Evolutionary conservation across 2,329 filamentous ascomycete genomes (phyloP).

Genomic region (Monilinia fructigena): DNA sequence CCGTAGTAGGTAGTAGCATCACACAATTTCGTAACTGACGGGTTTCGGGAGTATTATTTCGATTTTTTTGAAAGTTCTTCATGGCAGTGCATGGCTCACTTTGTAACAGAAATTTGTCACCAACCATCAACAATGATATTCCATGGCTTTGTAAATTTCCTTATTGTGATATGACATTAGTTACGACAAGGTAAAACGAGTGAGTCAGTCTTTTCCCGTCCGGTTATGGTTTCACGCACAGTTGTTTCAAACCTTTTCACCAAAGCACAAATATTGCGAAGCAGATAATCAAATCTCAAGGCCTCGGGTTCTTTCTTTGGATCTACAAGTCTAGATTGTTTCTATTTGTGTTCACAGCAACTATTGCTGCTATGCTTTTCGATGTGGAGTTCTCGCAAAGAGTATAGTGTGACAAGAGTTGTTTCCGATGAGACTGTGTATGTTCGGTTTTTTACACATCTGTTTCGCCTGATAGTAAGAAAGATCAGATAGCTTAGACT

Average conservation of each 20-base stretch:
- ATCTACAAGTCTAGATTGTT: neutral
- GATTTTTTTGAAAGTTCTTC: neutral
- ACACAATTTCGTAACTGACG: neutral
- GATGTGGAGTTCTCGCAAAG: slow-evolving; percentile 4
- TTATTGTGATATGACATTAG: neutral
- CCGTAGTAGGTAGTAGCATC: slow-evolving; percentile 19
- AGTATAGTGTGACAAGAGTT: slow-evolving; percentile 18
- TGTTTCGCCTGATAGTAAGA: slow-evolving; percentile 12
- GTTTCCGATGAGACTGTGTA: slow-evolving; percentile 18
- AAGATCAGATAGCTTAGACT: neutral
- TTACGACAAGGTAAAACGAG: slow-evolving; percentile 13
- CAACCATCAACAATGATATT: slow-evolving; percentile 2
- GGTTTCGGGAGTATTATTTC: slow-evolving; percentile 8
- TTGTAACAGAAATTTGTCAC: slow-evolving; percentile 19
- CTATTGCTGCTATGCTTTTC: slow-evolving; percentile 5
- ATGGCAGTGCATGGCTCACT: slow-evolving; percentile 3
- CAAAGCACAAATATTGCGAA: slow-evolving; percentile 13
- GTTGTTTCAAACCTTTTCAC: slow-evolving; percentile 16
- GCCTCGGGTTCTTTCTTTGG: neutral
- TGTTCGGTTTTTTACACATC: slow-evolving; percentile 1
- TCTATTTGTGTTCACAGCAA: neutral
- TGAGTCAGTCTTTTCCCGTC: neutral
- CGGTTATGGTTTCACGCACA: slow-evolving; percentile 4
- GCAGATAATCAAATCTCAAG: neutral
- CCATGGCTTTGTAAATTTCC: neutral